phyloP scores from a whole-genome alignment of 306 rosid genomes.

The Alnus glutinosa region DNA sequence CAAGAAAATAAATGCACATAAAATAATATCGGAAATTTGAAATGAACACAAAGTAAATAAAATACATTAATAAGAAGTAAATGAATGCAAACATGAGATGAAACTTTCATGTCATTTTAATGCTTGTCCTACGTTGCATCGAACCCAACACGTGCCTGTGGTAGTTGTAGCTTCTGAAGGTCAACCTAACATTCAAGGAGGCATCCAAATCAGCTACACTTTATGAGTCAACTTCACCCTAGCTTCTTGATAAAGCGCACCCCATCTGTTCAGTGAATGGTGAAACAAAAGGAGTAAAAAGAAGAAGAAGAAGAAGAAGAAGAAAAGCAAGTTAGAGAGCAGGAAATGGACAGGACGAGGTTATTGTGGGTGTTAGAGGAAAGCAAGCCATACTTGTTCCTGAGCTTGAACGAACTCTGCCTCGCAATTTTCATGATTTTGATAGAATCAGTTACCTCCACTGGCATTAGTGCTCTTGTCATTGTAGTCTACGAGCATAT shows the following conservation, averaged over 20 bases:
- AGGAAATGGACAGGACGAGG: conserved; percentile 1
- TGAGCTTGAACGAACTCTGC: conserved; percentile 3
- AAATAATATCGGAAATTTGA: too few relatives aligned
- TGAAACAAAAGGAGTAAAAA: not conserved
- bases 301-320: not conserved
- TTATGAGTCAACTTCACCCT: too few relatives aligned
- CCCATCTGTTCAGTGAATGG: not conserved
- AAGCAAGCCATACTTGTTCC: conserved; percentile 5
- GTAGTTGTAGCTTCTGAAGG: not conserved
- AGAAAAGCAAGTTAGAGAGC: not conserved
- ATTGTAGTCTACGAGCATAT: conserved; percentile 13
- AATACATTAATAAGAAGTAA: too few relatives aligned
- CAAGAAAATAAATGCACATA: too few relatives aligned
- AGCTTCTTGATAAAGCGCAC: too few relatives aligned
- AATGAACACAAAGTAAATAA: too few relatives aligned
- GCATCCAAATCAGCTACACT: too few relatives aligned
- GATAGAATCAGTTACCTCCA: not conserved
- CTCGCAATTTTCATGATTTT: conserved; percentile 15
- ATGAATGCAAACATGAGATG: too few relatives aligned
- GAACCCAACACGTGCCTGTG: not conserved
- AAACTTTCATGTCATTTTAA: too few relatives aligned
- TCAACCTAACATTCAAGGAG: not conserved
- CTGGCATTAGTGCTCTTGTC: conserved; percentile 2
- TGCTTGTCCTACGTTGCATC: not conserved
- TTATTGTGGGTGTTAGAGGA: not conserved